Evolutionary conservation across 139 green algal genomes (phyloP), one percentile per base, ranked within the genome.

Genomic region (Chlamydomonas incerta): DNA sequence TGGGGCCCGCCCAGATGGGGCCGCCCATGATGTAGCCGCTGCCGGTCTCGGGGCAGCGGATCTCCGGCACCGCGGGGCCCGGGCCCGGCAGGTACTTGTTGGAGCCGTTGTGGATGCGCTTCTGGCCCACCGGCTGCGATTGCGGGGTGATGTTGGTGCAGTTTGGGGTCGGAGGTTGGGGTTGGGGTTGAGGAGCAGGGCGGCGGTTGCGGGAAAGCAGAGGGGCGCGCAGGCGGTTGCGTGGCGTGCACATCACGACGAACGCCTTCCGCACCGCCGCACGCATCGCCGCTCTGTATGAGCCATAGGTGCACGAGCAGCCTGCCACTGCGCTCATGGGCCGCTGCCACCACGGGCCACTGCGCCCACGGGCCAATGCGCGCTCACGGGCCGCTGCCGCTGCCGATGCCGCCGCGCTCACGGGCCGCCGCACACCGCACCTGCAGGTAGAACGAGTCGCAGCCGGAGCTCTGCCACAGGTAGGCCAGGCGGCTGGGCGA

Each of bases 391-490:
- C 26, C 41, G 6, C 5, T 50, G 41, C 41, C 41, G 6, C 5
- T 50, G 41, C 41, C 41, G 6, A 50, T 50, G 41, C 41, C 41
- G 6, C 5, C 8, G 41, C 41, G 8, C 41, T 13, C 8, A 50
- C 8, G 41, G 6, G 8, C 41, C 5, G 6, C 5, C 8, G 41
- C 41, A 50, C 41, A 50, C 41, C 90, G 1, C 72, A 87, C 82
- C 90, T 98, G 96, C 68, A 98, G 87, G 87, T 92, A 96, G 90
- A 97, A 99, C 20, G 95, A 95, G 82, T 99, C 95, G 87, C 97
- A 99, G 34, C 95, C 95, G 13, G 85, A 73, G 87, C 91, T 96
- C 92, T 99, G 97, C 91, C 95, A 99, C 23, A 99, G 84, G 88
- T 99, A 98, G 6, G 93, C 87, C 74, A 98, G 93, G 81, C 96